Evolutionary conservation across 257 asterid genomes (phyloP).

Genomic region (Salvia rosmarinus): DNA sequence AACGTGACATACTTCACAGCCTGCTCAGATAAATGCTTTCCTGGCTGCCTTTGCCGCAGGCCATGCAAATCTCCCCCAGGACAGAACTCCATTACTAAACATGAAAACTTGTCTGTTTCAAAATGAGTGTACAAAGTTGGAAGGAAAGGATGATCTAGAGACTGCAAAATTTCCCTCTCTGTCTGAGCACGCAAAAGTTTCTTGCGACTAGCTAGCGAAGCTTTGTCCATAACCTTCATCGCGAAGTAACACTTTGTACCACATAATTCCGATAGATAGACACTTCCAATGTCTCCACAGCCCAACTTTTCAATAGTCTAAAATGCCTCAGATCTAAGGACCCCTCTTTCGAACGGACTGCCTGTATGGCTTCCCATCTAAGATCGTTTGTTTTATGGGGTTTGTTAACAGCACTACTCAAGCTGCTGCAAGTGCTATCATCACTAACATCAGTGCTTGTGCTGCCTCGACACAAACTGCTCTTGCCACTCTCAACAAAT

Average conservation of each 20-base stretch:
- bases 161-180: slow-evolving; percentile 76
- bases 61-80: slow-evolving; percentile 88
- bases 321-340: slow-evolving; percentile 73
- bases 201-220: slow-evolving; percentile 73
- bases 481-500: slow-evolving; percentile 76
- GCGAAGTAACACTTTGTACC: slow-evolving; percentile 80
- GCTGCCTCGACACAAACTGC: slow-evolving; percentile 87
- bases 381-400: slow-evolving; percentile 78
- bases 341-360: slow-evolving; percentile 65
- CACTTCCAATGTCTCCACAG: slow-evolving; percentile 83
- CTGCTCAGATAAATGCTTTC: slow-evolving; percentile 79
- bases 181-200: slow-evolving; percentile 81
- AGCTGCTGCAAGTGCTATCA: slow-evolving; percentile 76
- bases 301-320: slow-evolving; percentile 77
- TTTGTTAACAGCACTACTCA: slow-evolving; percentile 69
- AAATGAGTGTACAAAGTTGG: slow-evolving; percentile 72
- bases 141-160: slow-evolving; percentile 77
- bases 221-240: slow-evolving; percentile 85
- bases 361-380: slow-evolving; percentile 83
- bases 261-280: slow-evolving; percentile 72
- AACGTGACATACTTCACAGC: slow-evolving; percentile 69
- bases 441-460: slow-evolving; percentile 77
- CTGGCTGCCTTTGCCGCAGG: slow-evolving; percentile 80
- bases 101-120: slow-evolving; percentile 76
- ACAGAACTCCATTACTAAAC: slow-evolving; percentile 87